Percentiles rank a stretch among this genome's conserved stretches.
phyloP scores from a whole-genome alignment of 352 stramenopile species.

The Globisporangium nodosum region DNA sequence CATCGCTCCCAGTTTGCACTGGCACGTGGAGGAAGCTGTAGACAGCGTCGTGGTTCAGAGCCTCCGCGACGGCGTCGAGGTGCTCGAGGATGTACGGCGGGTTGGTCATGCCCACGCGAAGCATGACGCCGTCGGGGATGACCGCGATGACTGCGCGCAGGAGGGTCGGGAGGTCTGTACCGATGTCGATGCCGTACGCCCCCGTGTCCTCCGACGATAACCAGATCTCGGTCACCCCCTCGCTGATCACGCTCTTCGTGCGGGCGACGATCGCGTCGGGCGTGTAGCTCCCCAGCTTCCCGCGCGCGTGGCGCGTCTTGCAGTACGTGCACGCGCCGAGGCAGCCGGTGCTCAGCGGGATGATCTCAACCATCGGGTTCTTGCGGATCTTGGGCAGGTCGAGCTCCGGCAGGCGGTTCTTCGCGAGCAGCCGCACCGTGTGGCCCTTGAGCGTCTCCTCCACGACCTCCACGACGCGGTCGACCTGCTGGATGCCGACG shows the following conservation, averaged over 20 bases:
- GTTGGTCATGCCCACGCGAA: constrained; percentile 92
- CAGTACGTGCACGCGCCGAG: constrained; percentile 92
- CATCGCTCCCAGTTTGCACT: constrained; percentile 86
- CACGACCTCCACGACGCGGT: constrained; percentile 89
- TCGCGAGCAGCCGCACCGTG: constrained; percentile 76
- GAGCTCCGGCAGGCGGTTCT: constrained; percentile 77
- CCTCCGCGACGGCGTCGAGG: constrained; percentile 72
- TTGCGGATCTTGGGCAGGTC: constrained; percentile 91
- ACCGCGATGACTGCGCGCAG: constrained; percentile 62
- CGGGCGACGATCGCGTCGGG: constrained; percentile 72
- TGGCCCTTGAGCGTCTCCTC: constrained; percentile 90
- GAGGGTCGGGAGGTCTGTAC: constrained; percentile 67
- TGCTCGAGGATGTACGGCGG: constrained; percentile 90
- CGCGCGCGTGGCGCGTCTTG: constrained; percentile 90
- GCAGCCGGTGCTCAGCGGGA: constrained; percentile 89
- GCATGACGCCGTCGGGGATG: constrained; percentile 75
- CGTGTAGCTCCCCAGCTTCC: constrained; percentile 87
- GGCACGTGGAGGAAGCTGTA: constrained; percentile 91
- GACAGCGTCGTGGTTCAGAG: constrained; percentile 77
- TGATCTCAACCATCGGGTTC: constrained; percentile 91
- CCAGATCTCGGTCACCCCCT: constrained; percentile 90
- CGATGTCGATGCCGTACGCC: constrained; percentile 89
- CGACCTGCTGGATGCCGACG: constrained; percentile 89
- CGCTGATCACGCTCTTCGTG: constrained; percentile 53
- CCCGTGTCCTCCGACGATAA: constrained; percentile 90